Percentiles rank a stretch among this genome's conserved stretches.
phyloP scores from a whole-genome alignment of 495 filamentous ascomycete genomes.

The Bombardia bombarda region DNA sequence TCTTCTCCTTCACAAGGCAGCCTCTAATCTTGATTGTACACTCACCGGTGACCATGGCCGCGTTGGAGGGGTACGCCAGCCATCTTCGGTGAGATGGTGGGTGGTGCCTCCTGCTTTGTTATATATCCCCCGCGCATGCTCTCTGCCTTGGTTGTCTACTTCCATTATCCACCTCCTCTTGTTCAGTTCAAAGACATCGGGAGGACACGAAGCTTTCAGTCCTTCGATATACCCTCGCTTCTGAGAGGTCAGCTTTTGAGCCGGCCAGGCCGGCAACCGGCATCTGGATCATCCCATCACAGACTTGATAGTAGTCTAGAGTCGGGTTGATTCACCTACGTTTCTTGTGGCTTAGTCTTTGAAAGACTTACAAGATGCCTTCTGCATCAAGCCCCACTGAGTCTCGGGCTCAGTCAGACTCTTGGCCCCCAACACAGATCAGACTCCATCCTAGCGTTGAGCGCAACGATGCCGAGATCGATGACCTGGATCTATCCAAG shows the following conservation, averaged over 20 bases:
- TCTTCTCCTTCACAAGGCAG: conserved; percentile 15
- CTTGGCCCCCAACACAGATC: conserved; percentile 27
- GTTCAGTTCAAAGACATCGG: conserved; percentile 8
- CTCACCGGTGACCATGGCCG: conserved; percentile 17
- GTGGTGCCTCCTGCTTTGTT: neutral
- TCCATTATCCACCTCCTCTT: neutral
- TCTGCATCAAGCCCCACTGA: neutral
- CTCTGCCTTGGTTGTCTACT: neutral
- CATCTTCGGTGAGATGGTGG: conserved; percentile 4
- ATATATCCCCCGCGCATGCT: conserved; percentile 2
- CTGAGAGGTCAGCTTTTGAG: conserved; percentile 15
- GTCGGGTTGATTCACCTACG: too few species aligned
- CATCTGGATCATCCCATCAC: too few species aligned
- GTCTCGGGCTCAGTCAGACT: conserved; percentile 5
- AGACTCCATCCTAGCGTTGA: conserved; percentile 27
- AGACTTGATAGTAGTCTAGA: too few species aligned
- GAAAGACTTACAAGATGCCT: conserved; percentile 2
- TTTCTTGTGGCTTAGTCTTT: neutral
- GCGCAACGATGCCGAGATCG: conserved; percentile 30
- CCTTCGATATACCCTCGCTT: conserved; percentile 9
- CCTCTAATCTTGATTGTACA: conserved; percentile 5
- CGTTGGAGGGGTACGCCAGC: conserved; percentile 5
- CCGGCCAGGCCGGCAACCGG: conserved; percentile 24
- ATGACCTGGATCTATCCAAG: conserved; percentile 25
- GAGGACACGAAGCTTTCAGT: neutral